Evolutionary conservation across 163 green algal genomes (phyloP).

Genomic region (Chlamydomonas reinhardtii): DNA sequence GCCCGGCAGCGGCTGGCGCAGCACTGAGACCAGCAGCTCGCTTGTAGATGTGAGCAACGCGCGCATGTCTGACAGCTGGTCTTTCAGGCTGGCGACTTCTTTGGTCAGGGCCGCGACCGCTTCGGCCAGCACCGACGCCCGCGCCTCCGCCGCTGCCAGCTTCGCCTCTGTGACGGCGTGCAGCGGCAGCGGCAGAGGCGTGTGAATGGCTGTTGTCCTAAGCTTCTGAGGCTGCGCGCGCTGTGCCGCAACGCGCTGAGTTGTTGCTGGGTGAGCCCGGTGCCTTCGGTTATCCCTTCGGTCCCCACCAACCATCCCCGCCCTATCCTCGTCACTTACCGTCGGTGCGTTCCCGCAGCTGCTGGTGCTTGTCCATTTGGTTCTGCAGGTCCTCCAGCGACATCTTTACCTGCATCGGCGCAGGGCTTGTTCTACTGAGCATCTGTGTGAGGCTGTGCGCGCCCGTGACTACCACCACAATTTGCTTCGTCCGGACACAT

Average conservation of each 20-base stretch:
- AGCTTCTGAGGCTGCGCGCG: too few species aligned
- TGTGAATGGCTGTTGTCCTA: too few species aligned
- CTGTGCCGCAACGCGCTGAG: too few species aligned
- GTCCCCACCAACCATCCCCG: too few species aligned
- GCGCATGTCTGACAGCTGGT: background rate
- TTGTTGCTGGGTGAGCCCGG: too few species aligned
- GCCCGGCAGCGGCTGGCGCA: background rate
- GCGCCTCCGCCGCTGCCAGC: slow-evolving; percentile 1
- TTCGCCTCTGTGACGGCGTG: slow-evolving; percentile 11
- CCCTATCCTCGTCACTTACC: background rate
- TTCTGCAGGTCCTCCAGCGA: slow-evolving; percentile 49
- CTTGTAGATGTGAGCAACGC: background rate
- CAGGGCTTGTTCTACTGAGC: background rate
- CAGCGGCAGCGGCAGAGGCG: background rate
- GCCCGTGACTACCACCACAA: background rate
- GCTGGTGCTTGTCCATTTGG: slow-evolving; percentile 52
- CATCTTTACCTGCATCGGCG: slow-evolving; percentile 15
- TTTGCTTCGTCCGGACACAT: too few species aligned
- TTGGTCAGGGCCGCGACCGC: background rate
- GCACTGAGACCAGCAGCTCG: background rate
- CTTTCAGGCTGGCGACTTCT: background rate
- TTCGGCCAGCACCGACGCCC: background rate
- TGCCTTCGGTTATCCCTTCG: too few species aligned
- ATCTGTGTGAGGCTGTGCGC: too few species aligned
- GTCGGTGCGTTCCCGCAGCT: slow-evolving; percentile 27